Evolutionary conservation across 805 yeast genomes (phyloP), one percentile per base, ranked within the genome.

Genomic region (Candida quercuum): DNA sequence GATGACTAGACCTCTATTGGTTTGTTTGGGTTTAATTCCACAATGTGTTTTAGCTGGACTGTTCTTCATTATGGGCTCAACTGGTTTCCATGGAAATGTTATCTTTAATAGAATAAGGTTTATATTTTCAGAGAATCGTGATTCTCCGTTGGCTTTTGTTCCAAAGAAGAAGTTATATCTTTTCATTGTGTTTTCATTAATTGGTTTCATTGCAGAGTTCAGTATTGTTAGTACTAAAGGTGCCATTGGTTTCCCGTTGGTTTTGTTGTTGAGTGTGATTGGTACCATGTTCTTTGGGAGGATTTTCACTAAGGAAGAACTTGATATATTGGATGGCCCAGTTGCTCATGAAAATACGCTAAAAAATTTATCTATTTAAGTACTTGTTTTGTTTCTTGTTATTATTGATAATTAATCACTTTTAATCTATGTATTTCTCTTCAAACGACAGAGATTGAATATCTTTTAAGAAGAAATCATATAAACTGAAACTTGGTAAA

Each of bases 181-280:
- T 1, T 91, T 81, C 50, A 58, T 83, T 1, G 36, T 56, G 1
- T 61, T 86, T 15, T 79, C 86, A 41, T 56, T 83, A 4, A 47
- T 78, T 16, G 93, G 93, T 1, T 81, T 81, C 36, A 82, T 73
- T 2, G 83, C 77, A 0, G 98, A 94, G 55, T 82, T 87, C 46
- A 93, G 79, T 0, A 87, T 91, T 23, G 84, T 95, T 0, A 75
- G 81, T 54, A 86, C 96, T 0, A 77, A 70, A 42, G 98, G 93
- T 0, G 97, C 98, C 0, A 86, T 91, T 23, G 98, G 95, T 3
- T 91, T 93, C 54, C 98, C 99, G 0, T 82, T 87, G 3, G 86
- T 93, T 0, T 62, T 91, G 35, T 60, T 91, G 52, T 41, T 69
- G 3, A 71, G 79, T 37, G 89, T 86, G 40, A 71, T 82, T 17